Base-by-base conservation (phyloP, 23 red algal species). In the Chondrus crispus region DNA sequence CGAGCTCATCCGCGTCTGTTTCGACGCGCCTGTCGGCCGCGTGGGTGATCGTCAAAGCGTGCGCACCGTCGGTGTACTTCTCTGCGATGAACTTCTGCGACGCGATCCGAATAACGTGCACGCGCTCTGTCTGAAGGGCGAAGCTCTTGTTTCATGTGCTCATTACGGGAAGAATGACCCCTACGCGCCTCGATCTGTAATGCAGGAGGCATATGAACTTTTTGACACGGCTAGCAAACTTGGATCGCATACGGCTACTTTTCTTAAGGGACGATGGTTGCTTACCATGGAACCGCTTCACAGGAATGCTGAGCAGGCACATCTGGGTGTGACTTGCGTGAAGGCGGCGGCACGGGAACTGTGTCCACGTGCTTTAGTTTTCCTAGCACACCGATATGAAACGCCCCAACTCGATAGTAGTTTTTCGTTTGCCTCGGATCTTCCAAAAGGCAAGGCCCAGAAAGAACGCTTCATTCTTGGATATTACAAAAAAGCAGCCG, bases 321-420 rank as follows among this genome's bases (percentile, higher is more conserved):
- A 41, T 4, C 42, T 74, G 5, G 89, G 89, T 22, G 62, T 52
- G 13, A 9, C 48, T 8, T 24, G 40, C 20, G 89, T 92, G 36
- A 54, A 68, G 37, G 76, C 74, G 16, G 89, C 89, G 1, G 89
- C 89, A 2, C 28, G 62, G 11, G 44, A 26, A 3, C 62, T 60
- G 40, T 84, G 76, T 36, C 55, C 76, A 24, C 89, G 89, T 62
- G 89, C 89, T 20, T 36, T 74, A 6, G 79, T 84, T 3, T 84
- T 74, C 46, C 79, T 92, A 7, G 89, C 77, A 13, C 89, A 92
- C 52, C 46, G 89, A 5, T 92, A 92, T 36, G 89, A 92, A 18
- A 73, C 82, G 43, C 89, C 89, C 12, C 55, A 92, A 24, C 47
- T 82, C 46, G 64, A 82, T 45, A 46, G 36, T 43, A 24, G 52